Base-by-base conservation (phyloP, 2,329 filamentous ascomycete genomes). In the Cercospora nicotianae region DNA sequence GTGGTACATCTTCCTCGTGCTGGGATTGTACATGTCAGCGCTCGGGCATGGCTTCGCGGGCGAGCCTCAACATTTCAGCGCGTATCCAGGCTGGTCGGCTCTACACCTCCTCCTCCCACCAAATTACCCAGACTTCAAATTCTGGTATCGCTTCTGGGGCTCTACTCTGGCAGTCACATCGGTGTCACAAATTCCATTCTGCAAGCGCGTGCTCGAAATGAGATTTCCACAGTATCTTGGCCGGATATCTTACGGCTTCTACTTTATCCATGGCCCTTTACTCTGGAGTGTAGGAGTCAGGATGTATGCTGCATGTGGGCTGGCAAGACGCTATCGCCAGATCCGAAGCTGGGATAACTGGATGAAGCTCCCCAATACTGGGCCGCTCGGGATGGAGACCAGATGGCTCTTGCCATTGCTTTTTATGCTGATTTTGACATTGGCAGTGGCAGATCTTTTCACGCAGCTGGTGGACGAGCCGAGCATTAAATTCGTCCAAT, bases 261-360 rank as follows among this genome's bases (percentile, higher is more conserved):
- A 90, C 76, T 80, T 90, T 5, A 82, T 90, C 5, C 89, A 90
- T 69, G 88, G 88, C 0, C 88, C 88, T 0, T 75, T 90, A 1
- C 78, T 90, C 0, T 85, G 82, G 81, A 82, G 81, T 0, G 60
- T 90, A 0, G 88, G 87, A 1, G 87, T 91, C 73, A 81, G 89
- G 33, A 30, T 91, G 1, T 91, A 91, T 76, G 82, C 85, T 5
- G 86, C 86, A 16, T 23, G 20, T 55, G 51, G 51, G 20, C 20
- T 45, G n/a, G n/a, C 16, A n/a, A 45, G 39, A 45, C 39, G 39
- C 39, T 45, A 45, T 18, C 39, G 6, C n/a, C 16, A 18, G 39
- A 45, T 18, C 39, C 8, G n/a, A 3, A 18, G 1, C 16, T 45
- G 39, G n/a, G 39, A 45, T 9, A 45, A 45, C n/a, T 45, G 39